Evolutionary conservation across 1,139 yeast species (phyloP).

Genomic region (Wickerhamiella infanticola): DNA sequence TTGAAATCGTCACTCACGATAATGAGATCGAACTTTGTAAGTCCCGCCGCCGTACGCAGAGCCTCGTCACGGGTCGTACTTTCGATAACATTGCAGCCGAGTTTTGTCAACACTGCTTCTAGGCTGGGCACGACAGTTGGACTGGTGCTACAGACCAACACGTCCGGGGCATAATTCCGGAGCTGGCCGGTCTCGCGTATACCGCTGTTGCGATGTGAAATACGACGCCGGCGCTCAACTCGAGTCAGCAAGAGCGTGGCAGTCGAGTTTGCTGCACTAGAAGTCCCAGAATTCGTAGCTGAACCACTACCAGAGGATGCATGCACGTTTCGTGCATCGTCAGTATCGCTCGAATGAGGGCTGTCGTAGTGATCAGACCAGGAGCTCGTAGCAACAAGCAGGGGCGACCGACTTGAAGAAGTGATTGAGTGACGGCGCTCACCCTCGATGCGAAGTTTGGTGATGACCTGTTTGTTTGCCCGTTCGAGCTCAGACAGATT

Average conservation of each 20-base stretch:
- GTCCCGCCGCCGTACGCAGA: slow-evolving; percentile 67
- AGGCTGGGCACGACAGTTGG: slow-evolving; percentile 66
- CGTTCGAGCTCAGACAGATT: slow-evolving; percentile 81
- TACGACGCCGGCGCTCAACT: slow-evolving; percentile 43
- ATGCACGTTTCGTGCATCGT: background rate
- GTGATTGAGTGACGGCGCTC: slow-evolving; percentile 26
- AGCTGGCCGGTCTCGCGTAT: background rate
- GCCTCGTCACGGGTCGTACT: slow-evolving; percentile 73
- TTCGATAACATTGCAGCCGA: slow-evolving; percentile 72
- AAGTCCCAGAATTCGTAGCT: background rate
- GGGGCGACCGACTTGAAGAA: slow-evolving; percentile 12
- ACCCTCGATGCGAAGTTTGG: slow-evolving; percentile 71
- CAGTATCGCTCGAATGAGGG: slow-evolving; percentile 1
- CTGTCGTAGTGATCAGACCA: background rate
- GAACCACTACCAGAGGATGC: background rate
- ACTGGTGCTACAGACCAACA: slow-evolving; percentile 73
- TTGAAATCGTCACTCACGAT: slow-evolving; percentile 33
- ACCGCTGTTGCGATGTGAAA: slow-evolving; percentile 20
- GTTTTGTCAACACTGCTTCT: slow-evolving; percentile 44
- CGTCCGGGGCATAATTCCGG: slow-evolving; percentile 30
- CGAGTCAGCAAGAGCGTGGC: slow-evolving; percentile 36
- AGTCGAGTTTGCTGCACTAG: slow-evolving; percentile 39
- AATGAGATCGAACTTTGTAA: slow-evolving; percentile 70
- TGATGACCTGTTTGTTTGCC: slow-evolving; percentile 86
- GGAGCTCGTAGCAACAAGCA: slow-evolving; percentile 1